These are phyloP conservation scores for Cyclotella cryptica DNA, from an alignment of 108 stramenopile genomes.

Conservation along the genomic window DNA sequence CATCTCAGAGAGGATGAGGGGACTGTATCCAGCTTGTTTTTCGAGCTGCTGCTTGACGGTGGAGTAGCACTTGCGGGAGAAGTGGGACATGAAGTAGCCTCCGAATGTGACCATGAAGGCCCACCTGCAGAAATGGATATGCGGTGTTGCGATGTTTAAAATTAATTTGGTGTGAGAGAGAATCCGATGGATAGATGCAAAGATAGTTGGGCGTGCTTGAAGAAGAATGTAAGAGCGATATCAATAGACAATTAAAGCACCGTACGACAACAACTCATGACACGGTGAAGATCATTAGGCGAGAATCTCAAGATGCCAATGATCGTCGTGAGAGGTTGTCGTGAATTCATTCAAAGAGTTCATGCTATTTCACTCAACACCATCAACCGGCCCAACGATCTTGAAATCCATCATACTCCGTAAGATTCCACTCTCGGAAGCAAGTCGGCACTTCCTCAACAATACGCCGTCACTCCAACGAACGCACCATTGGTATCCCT, in stretches of 20 bases:
- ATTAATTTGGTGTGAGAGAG: not conserved
- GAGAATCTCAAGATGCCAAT: no score
- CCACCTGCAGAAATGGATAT: conserved; percentile 58
- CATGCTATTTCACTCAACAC: no score
- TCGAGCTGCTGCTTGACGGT: conserved; percentile 93
- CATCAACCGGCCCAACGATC: not conserved
- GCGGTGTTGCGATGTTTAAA: not conserved
- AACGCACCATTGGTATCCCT: conserved; percentile 89
- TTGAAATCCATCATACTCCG: not conserved
- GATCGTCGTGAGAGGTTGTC: no score
- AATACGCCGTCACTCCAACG: not conserved
- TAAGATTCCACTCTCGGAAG: not conserved
- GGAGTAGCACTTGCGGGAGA: conserved; percentile 95
- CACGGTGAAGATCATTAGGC: no score
- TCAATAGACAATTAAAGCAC: no score
- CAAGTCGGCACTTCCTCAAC: not conserved
- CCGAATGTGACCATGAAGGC: conserved; percentile 95
- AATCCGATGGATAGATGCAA: no score
- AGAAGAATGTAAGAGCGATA: no score
- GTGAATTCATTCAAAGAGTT: no score
- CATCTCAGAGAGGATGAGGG: conserved; percentile 86
- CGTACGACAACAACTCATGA: no score
- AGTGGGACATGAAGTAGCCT: conserved; percentile 96
- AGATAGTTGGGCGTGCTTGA: no score
- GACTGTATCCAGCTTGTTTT: conserved; percentile 73